Evolutionary conservation across 805 yeast genomes (phyloP).

Genomic region (Hanseniaspora guilliermondii): DNA sequence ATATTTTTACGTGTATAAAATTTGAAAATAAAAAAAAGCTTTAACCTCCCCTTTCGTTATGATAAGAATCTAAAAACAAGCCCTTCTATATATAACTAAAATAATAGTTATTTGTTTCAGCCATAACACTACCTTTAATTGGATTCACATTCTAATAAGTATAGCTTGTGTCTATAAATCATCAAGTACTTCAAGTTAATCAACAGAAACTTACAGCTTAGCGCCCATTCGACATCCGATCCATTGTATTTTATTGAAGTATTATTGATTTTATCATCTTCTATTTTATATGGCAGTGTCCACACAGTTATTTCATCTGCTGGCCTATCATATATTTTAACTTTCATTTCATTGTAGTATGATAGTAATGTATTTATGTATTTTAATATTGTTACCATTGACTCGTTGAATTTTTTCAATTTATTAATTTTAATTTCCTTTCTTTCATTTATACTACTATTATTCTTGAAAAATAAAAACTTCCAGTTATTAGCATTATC

Average conservation of each 20-base stretch:
- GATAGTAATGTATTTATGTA: neutral
- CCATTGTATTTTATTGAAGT: slow-evolving; percentile 46
- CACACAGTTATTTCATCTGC: slow-evolving; percentile 31
- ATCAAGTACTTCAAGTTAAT: slow-evolving; percentile 71
- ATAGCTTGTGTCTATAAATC: slow-evolving; percentile 10
- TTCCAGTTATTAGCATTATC: slow-evolving; percentile 6
- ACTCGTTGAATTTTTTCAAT: slow-evolving; percentile 2
- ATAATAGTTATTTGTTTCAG: neutral
- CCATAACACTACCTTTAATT: neutral
- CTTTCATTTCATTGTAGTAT: slow-evolving; percentile 3
- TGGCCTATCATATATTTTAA: neutral
- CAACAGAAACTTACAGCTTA: slow-evolving; percentile 69
- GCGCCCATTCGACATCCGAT: slow-evolving; percentile 74
- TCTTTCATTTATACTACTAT: neutral
- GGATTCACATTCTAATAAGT: neutral
- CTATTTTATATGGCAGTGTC: slow-evolving; percentile 56
- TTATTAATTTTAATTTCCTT: neutral
- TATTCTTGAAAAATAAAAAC: slow-evolving; percentile 8
- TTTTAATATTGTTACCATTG: neutral
- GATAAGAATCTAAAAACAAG: too few species aligned
- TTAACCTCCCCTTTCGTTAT: too few species aligned
- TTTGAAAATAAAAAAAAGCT: too few species aligned
- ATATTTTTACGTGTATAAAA: too few species aligned
- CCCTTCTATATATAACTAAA: neutral
- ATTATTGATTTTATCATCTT: slow-evolving; percentile 63